Conservation (phyloP, 768 basidiomycete genomes). For the Serendipita vermifera region DNA sequence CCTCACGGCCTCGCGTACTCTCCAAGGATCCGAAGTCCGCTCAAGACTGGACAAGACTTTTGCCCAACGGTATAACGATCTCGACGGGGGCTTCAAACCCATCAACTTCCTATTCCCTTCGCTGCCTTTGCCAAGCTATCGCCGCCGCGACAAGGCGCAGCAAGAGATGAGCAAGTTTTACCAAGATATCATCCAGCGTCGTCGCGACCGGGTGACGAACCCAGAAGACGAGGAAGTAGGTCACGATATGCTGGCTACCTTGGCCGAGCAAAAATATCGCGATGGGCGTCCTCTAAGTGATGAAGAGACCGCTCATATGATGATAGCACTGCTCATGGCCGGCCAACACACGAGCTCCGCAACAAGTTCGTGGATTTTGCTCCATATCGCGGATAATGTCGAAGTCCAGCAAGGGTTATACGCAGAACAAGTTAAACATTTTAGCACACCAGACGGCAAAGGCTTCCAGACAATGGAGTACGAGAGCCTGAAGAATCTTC, state of each 20-base stretch:
- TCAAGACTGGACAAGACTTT: conserved; percentile 65
- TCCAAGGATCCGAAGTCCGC: conserved; percentile 89
- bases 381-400: conserved; percentile 68
- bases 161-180: conserved; percentile 92
- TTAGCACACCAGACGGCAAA: conserved; percentile 49
- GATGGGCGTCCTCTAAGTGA: conserved; percentile 65
- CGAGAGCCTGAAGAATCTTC: conserved; percentile 73
- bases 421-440: conserved; percentile 75
- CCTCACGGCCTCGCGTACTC: conserved; percentile 81
- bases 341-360: conserved; percentile 98
- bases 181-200: conserved; percentile 54
- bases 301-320: conserved; percentile 91
- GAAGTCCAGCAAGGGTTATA: conserved; percentile 69
- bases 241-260: conserved; percentile 84
- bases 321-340: conserved; percentile 99
- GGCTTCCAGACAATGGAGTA: conserved; percentile 74
- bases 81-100: conserved; percentile 94
- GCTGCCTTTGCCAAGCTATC: conserved; percentile 81
- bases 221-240: conserved; percentile 29
- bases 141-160: conserved; percentile 78
- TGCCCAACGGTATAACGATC: conserved; percentile 69
- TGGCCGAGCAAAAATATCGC: conserved; percentile 77
- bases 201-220: conserved; percentile 21
- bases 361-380: conserved; percentile 76
- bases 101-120: conserved; percentile 93